Evolutionary conservation across 2,329 filamentous ascomycete genomes (phyloP).

Genomic region (Trichoderma gracile): DNA sequence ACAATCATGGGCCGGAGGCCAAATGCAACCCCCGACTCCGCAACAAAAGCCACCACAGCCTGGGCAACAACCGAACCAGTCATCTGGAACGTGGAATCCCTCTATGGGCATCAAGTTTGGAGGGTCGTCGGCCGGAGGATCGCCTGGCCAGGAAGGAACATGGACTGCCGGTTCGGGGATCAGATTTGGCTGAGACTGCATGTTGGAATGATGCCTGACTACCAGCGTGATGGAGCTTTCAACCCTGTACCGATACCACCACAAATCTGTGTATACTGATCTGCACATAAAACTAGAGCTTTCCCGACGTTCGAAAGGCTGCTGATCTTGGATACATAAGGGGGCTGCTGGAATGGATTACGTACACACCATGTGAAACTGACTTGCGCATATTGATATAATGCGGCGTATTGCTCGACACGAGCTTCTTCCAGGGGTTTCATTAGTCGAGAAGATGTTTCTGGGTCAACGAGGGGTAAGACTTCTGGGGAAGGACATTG

Average conservation of each 20-base stretch:
- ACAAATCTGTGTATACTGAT: neutral
- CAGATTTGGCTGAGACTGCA: constrained; percentile 48
- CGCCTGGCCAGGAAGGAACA: constrained; percentile 40
- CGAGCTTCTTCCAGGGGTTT: neutral
- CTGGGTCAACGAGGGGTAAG: neutral
- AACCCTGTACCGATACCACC: neutral
- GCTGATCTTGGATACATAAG: neutral
- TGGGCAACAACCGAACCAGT: constrained; percentile 43
- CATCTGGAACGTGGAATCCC: constrained; percentile 64
- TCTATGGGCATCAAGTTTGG: constrained; percentile 80
- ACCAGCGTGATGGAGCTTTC: neutral
- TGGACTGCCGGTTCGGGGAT: constrained; percentile 64
- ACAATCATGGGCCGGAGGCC: constrained; percentile 59
- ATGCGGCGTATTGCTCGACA: neutral
- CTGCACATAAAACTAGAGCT: neutral
- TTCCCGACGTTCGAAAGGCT: neutral
- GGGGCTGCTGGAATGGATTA: neutral
- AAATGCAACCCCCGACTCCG: constrained; percentile 34
- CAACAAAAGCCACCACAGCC: constrained; percentile 49
- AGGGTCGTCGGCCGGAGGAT: constrained; percentile 35
- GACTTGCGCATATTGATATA: too few species aligned
- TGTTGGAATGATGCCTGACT: neutral
- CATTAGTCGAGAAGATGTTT: neutral
- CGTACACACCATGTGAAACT: too few species aligned
- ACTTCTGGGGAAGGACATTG: neutral